phyloP scores from a whole-genome alignment of 1,284 basidiomycete genomes.

The Exobasidium cylindrosporum region DNA sequence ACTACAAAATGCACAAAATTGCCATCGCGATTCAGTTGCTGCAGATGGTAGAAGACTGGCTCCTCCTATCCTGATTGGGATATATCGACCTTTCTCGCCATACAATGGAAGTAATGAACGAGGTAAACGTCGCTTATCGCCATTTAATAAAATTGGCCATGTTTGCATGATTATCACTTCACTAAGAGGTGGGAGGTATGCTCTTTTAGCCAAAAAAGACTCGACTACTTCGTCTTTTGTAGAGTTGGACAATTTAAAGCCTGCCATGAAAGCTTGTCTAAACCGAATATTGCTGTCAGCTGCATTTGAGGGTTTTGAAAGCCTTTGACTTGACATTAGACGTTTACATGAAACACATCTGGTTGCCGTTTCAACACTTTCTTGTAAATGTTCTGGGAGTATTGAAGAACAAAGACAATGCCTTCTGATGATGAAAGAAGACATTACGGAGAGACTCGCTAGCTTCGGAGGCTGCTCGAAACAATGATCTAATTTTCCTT shows the following conservation, averaged over 20 bases:
- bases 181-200: not conserved
- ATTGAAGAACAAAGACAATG: not conserved
- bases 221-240: not conserved
- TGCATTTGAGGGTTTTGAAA: not conserved
- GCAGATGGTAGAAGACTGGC: not conserved
- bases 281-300: too few relatives aligned
- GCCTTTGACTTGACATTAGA: not conserved
- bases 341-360: not conserved
- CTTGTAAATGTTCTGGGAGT: not conserved
- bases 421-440: not conserved
- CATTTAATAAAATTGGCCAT: too few relatives aligned
- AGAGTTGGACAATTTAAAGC: not conserved
- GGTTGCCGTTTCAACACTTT: not conserved
- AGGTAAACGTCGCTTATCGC: not conserved
- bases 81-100: not conserved
- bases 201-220: not conserved
- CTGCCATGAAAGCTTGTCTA: not conserved
- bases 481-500: not conserved
- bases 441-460: not conserved
- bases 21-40: not conserved
- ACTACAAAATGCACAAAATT: not conserved
- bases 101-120: not conserved
- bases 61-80: not conserved
- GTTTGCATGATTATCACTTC: not conserved
- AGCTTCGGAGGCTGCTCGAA: not conserved